These are phyloP conservation scores for Trifolium dubium DNA, from an alignment of 306 rosid species.

Conservation along the genomic window DNA sequence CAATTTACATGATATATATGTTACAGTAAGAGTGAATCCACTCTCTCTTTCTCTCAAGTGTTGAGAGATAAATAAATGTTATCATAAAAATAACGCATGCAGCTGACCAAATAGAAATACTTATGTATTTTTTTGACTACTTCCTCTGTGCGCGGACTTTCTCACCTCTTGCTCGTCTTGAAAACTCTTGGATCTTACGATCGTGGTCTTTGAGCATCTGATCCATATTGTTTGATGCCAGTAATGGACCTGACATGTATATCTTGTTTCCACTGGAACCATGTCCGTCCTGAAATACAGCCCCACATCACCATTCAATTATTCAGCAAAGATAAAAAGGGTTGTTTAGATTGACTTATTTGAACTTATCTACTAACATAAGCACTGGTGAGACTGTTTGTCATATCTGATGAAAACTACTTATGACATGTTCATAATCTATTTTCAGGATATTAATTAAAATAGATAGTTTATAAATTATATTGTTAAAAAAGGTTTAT, in stretches of 20 bases:
- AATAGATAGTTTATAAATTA: no score
- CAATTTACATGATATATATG: conserved; percentile 43
- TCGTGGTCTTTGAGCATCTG: conserved; percentile 85
- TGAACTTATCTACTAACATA: no score
- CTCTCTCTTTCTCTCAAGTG: conserved; percentile 37
- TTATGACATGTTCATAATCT: no score
- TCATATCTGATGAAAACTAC: no score
- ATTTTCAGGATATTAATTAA: no score
- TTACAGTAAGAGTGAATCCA: conserved; percentile 44
- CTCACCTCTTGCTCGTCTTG: conserved; percentile 61
- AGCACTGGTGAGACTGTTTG: no score
- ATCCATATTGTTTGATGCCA: conserved; percentile 73
- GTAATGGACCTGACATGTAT: conserved; percentile 83
- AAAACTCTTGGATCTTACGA: conserved; percentile 76
- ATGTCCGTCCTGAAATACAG: conserved; percentile 61
- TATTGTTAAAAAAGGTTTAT: no score
- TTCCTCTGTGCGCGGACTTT: conserved; percentile 43
- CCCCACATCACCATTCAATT: conserved; percentile 6
- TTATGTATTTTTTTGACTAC: conserved; percentile 27
- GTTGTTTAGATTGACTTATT: no score
- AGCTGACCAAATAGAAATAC: conserved; percentile 33
- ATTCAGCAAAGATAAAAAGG: conserved; percentile 14
- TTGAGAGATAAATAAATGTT: conserved; percentile 38
- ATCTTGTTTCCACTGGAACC: conserved; percentile 72
- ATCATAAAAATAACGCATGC: conserved; percentile 30